Evolutionary conservation across 352 stramenopile species (phyloP), one percentile per base, ranked within the genome.

Genomic region (Globisporangium lucens): DNA sequence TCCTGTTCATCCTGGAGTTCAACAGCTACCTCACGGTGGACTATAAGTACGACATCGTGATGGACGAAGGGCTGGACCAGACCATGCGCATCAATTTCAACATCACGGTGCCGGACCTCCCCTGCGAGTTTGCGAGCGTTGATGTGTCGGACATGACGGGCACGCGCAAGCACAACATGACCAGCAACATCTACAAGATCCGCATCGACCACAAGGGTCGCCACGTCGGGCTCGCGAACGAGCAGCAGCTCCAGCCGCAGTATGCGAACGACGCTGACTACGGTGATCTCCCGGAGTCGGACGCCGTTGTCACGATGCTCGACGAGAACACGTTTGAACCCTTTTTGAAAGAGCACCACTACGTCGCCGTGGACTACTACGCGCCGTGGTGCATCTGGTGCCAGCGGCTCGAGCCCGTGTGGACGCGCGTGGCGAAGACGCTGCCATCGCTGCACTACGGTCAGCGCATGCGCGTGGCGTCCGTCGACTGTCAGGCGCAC

Each of bases 171-270:
- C 91, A 98, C 77, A 99, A 99, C 85, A 97, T 99, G 73, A 99
- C 96, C 66, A 98, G 97, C 70, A 98, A 99, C 82, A 97, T 99
- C 66, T 97, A 98, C 85, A 99, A 99, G 84, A 98, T 94, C 73
- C 83, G 85, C 46, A 79, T 94, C 61, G 89, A 94, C 76, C 78
- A 89, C 73, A 94, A 95, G 74, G 85, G 87, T 35, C 87, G 87
- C 68, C 78, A 88, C 67, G 80, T 94, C n/a, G 85, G 86, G 0
- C 79, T 96, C 75, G 95, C 98, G 66, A 73, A 90, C 43, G 91
- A 98, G 57, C 88, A 97, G 63, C 78, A 93, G 60, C 85, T 92
- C 35, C 80, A 88, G 69, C 87, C 92, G 8, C 72, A 81, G 52
- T 93, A 87, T 55, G 76, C 79, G 20, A 75, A 95, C 38, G 87